Evolutionary conservation across 106 monocot genomes (phyloP), one percentile per base, ranked within the genome.

Genomic region (Dendrobium nobile): DNA sequence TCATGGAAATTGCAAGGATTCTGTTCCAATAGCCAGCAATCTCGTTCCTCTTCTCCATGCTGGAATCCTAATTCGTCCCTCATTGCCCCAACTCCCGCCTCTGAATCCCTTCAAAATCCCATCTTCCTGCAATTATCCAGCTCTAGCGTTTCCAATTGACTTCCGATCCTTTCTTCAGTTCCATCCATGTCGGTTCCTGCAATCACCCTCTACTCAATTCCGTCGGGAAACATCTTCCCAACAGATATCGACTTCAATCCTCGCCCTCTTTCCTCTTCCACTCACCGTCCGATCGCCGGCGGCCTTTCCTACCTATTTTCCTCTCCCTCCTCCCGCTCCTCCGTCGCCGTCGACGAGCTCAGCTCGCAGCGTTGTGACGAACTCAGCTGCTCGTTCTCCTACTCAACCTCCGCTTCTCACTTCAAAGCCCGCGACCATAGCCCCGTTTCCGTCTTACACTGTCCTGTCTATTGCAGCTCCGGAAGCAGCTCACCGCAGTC

Each of bases 301-400:
- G 98, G 98, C 8, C 92, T 98, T 55, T 92, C 98, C 19, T 77
- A 88, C 80, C 86, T 98, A 26, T 91, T 92, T 85, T 89, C 90
- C 18, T 87, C 93, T 18, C 55, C 89, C 3, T 5, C 84, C 15
- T 37, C 86, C n/a, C 31, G 77, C 54, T 45, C 79, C 51, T 10
- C 79, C 76, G 44, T 77, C 31, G 20, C 43, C 4, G 64, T 42
- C 8, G 94, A 91, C 15, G 91, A 87, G 4, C 75, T 84, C 15
- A 82, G 80, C 40, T 79, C 85, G 5, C 58, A 84, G 59, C 51
- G 51, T 2, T 88, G 91, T 56, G 93, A 92, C 20, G 92, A 94
- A 2, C 74, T 88, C 5, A 82, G 85, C 16, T 75, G 85, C 84
- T 88, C 88, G 2, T 89, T 91, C 80, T 90, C 85, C 27, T 94